These are phyloP conservation scores for Vararia minispora DNA, from an alignment of 768 basidiomycete species.

Conservation along the genomic window DNA sequence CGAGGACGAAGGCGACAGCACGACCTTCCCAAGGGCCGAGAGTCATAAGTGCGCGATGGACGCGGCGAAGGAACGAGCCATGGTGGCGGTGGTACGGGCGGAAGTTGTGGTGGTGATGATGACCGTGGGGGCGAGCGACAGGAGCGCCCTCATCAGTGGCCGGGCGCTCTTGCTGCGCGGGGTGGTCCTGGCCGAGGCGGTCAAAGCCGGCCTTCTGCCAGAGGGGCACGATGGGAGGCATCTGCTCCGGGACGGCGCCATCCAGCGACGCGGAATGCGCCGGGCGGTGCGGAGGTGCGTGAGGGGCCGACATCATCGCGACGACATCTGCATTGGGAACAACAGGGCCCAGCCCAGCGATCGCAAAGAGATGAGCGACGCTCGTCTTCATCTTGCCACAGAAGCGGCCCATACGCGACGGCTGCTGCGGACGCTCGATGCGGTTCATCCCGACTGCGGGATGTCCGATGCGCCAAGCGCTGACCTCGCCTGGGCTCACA, in stretches of 20 bases:
- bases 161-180: background rate
- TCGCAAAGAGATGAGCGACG: constrained; percentile 5
- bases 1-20: constrained; percentile 74
- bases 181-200: background rate
- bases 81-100: constrained; percentile 12
- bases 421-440: background rate
- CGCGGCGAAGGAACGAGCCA: constrained; percentile 42
- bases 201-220: background rate
- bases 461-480: constrained; percentile 9
- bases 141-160: background rate
- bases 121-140: constrained; percentile 12
- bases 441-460: constrained; percentile 2
- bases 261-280: no score
- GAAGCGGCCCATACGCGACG: constrained; percentile 10
- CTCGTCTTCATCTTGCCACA: constrained; percentile 12
- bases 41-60: constrained; percentile 53
- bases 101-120: constrained; percentile 16
- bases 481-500: constrained; percentile 6
- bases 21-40: constrained; percentile 80
- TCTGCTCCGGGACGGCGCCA: constrained; percentile 2
- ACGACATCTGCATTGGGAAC: background rate
- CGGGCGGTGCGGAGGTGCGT: constrained; percentile 1
- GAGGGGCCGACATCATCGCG: background rate
- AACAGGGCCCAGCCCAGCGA: constrained; percentile 4
- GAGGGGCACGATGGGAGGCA: background rate